A percentile compares a stretch with the other conserved stretches of the same genome.
These are phyloP conservation scores for Rhizopogon vulgaris DNA, from an alignment of 768 basidiomycete species.

Conservation along the genomic window DNA sequence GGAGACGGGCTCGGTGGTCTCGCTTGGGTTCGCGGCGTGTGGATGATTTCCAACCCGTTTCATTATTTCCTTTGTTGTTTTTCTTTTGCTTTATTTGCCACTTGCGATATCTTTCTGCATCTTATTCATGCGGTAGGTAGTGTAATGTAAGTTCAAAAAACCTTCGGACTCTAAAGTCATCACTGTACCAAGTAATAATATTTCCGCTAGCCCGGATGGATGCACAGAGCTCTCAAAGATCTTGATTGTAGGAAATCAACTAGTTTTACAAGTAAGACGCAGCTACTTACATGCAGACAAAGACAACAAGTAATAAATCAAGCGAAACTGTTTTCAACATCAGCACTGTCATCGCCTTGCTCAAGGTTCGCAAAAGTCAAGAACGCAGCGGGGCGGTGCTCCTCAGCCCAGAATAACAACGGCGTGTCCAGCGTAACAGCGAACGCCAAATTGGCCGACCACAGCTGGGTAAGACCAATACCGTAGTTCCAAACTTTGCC, in stretches of 20 bases:
- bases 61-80: slow-evolving; percentile 10
- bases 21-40: slow-evolving; percentile 42
- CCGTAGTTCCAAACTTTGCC: slow-evolving; percentile 98
- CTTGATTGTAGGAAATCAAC: not conserved
- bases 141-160: too few relatives aligned
- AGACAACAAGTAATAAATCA: slow-evolving; percentile 32
- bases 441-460: slow-evolving; percentile 78
- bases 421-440: slow-evolving; percentile 89
- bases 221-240: not conserved
- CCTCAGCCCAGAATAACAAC: slow-evolving; percentile 91
- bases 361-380: slow-evolving; percentile 90
- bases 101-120: not conserved
- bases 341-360: slow-evolving; percentile 86
- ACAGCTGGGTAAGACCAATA: slow-evolving; percentile 86
- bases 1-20: slow-evolving; percentile 40
- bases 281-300: not conserved
- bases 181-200: too few relatives aligned
- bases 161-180: too few relatives aligned
- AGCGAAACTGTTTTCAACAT: slow-evolving; percentile 92
- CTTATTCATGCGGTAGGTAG: not conserved
- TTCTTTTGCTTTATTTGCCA: too few relatives aligned
- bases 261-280: slow-evolving; percentile 2
- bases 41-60: slow-evolving; percentile 13
- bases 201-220: not conserved
- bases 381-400: slow-evolving; percentile 92